phyloP scores from a whole-genome alignment of 2,329 filamentous ascomycete species.

The Fusarium cicatricum region DNA sequence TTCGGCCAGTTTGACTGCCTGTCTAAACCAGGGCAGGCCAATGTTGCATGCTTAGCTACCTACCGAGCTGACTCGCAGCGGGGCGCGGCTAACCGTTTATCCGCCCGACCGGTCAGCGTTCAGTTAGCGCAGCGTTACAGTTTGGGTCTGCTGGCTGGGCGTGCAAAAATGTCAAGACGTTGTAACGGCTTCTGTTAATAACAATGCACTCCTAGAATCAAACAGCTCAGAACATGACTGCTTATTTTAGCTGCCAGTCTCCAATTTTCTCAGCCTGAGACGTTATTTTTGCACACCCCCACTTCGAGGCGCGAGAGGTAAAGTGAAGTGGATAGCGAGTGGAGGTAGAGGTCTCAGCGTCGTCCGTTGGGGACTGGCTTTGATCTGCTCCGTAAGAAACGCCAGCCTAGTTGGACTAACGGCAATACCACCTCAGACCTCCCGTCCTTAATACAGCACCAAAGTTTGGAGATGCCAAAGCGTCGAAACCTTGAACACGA shows the following conservation, averaged over 20 bases:
- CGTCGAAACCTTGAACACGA: conserved; percentile 5
- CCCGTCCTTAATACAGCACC: background rate
- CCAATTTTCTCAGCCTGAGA: too few species aligned
- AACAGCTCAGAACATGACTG: background rate
- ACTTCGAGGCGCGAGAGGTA: conserved; percentile 25
- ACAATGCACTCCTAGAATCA: too few species aligned
- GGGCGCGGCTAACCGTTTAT: conserved; percentile 14
- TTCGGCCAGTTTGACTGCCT: background rate
- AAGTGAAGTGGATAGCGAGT: conserved; percentile 30
- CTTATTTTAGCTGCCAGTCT: background rate
- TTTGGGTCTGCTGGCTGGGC: background rate
- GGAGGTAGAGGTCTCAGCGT: conserved; percentile 14
- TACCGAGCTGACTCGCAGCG: conserved; percentile 3
- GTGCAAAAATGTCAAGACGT: too few species aligned
- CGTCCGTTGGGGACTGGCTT: conserved; percentile 13
- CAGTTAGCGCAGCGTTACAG: conserved; percentile 1
- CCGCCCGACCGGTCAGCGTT: conserved; percentile 18
- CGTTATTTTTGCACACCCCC: too few species aligned
- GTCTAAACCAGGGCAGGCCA: too few species aligned
- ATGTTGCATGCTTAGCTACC: background rate
- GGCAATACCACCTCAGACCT: conserved; percentile 20
- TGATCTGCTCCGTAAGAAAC: conserved; percentile 30
- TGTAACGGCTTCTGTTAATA: too few species aligned
- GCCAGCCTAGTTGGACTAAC: conserved; percentile 21
- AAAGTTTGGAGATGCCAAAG: conserved; percentile 3